Conservation (phyloP, 441 rosid species). For the Pelargonium myrrhifolium region DNA sequence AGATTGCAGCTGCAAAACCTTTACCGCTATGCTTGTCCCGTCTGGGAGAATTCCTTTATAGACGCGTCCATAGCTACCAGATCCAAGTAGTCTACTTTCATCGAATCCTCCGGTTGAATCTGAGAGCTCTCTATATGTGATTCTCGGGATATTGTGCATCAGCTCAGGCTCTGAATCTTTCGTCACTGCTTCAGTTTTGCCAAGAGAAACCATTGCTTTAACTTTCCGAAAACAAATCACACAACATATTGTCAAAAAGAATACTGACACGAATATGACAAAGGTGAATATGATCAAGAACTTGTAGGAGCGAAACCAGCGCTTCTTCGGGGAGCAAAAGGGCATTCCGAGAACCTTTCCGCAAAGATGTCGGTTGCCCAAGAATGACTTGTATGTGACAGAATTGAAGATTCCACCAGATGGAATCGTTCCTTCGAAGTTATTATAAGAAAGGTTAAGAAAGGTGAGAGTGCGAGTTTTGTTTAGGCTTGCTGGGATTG, state of each 20-base stretch:
- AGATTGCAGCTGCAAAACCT: constrained; percentile 29
- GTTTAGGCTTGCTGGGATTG: constrained; percentile 27
- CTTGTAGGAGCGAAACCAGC: constrained; percentile 21
- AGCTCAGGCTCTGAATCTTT: constrained; percentile 13
- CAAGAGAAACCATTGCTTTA: constrained; percentile 24
- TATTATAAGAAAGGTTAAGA: constrained; percentile 29
- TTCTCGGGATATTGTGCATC: constrained; percentile 35
- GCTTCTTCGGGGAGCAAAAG: constrained; percentile 18
- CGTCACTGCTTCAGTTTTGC: constrained; percentile 8
- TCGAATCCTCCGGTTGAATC: constrained; percentile 34
- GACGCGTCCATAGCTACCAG: constrained; percentile 35
- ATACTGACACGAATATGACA: constrained; percentile 22
- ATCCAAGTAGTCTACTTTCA: constrained; percentile 25
- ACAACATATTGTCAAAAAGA: constrained; percentile 24
- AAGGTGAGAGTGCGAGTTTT: constrained; percentile 23
- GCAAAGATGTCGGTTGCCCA: constrained; percentile 30
- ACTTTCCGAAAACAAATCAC: constrained; percentile 22
- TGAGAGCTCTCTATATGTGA: constrained; percentile 36
- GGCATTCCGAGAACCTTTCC: constrained; percentile 19
- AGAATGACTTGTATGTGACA: constrained; percentile 24
- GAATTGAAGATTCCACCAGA: constrained; percentile 29
- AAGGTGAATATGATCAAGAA: constrained; percentile 21
- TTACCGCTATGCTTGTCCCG: constrained; percentile 31
- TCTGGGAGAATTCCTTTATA: constrained; percentile 33
- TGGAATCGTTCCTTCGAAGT: constrained; percentile 31